Evolutionary conservation across 148 eudicot species (phyloP).

Genomic region (Arbutus unedo): DNA sequence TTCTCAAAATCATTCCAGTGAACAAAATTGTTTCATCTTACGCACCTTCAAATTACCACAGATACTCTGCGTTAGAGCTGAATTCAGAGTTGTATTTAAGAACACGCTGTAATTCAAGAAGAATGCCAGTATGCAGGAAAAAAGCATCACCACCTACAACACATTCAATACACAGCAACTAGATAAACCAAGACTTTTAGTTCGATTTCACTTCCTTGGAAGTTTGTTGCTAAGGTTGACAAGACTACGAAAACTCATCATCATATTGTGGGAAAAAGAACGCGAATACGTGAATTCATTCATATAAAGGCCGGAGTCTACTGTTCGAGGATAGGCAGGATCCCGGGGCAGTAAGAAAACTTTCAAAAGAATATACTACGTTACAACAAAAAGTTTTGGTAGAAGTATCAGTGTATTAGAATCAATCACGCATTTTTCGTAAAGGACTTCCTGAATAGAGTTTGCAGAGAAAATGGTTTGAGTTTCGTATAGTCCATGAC

Average conservation of each 20-base stretch:
- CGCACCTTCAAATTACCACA: constrained; percentile 86
- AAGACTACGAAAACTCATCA: not conserved
- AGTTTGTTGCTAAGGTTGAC: not conserved
- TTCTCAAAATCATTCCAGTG: not conserved
- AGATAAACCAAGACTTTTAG: not conserved
- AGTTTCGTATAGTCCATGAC: not conserved
- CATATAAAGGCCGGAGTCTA: not conserved
- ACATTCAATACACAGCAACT: not conserved
- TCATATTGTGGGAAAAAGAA: not conserved
- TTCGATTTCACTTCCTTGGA: not conserved
- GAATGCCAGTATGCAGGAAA: constrained; percentile 80
- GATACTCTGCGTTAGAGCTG: constrained; percentile 80
- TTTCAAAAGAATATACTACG: not conserved
- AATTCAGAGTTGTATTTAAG: constrained; percentile 77
- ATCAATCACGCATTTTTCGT: not conserved
- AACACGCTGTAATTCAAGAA: constrained; percentile 72
- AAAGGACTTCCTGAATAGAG: not conserved
- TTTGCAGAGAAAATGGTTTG: not conserved
- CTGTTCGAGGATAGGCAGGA: not conserved
- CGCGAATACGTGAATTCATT: not conserved
- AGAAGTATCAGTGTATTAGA: not conserved
- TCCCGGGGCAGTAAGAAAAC: not conserved
- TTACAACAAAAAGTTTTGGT: not conserved
- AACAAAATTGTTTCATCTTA: not conserved
- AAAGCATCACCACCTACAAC: constrained; percentile 54